Base-by-base conservation (phyloP, 2,329 filamentous ascomycete species). In the Fusarium sp. region DNA sequence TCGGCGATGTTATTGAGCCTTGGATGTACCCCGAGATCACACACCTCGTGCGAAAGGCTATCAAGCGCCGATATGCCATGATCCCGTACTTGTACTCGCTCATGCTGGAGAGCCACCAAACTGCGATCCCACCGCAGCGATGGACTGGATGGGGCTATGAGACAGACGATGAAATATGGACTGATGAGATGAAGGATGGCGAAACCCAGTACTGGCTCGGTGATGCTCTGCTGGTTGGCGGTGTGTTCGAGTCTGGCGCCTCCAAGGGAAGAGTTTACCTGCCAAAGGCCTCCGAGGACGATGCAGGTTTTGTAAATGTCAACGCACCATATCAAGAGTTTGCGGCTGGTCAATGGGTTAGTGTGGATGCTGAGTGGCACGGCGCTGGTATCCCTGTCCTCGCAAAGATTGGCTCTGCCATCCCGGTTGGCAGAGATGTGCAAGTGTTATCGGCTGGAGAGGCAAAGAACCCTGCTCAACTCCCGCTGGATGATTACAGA, bases 71-170 rank as follows among this genome's bases (percentile, higher is more conserved):
- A 34, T 94, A 94, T 74, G 90, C 91, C 67, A 82, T 94, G 57
- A 87, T 94, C 9, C 91, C 92, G 0, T 94, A 93, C 76, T 85
- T 92, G 8, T 94, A 94, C 78, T 90, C 89, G 0, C 83, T 90
- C 2, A 86, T 87, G 44, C 82, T 94, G 0, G 83, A 88, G 54
- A 90, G 88, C 23, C 91, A 93, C 75, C 78, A 82, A 48, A 84
- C 80, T 0, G 91, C 91, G 1, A 80, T 83, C 0, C 90, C 91
- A 2, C 89, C 91, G 0, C 91, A 93, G 73, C 83, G 91, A 54
- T 94, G 92, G 91, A 89, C 89, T 0, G 92, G 91, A 0, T 93
- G 91, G 90, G 91, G 90, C 28, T 92, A 91, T 72, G 91, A 93
- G 74, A 74, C 79, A 0, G 91, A 94, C 69, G 82, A 88, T 0